Conservation (phyloP, 345 rosid species). For the Kandelia obovata region DNA sequence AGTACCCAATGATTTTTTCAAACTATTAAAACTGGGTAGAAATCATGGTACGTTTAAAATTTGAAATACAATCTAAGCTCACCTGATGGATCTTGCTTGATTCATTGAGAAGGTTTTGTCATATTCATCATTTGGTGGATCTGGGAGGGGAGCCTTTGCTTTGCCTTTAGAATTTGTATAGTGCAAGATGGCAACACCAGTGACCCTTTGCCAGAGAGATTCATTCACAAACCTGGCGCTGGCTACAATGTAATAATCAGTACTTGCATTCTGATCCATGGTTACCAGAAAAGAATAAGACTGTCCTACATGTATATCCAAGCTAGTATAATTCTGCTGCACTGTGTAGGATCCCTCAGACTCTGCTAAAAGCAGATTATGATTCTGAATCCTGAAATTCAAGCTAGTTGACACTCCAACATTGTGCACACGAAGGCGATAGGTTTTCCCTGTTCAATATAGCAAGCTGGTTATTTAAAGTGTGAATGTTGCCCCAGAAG, state of each 20-base stretch:
- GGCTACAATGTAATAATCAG: constrained; percentile 97
- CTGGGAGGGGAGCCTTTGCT: constrained; percentile 83
- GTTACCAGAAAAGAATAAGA: constrained; percentile 86
- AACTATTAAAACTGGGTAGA: background rate
- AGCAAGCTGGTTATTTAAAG: constrained; percentile 9
- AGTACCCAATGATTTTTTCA: background rate
- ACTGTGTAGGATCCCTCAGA: constrained; percentile 94
- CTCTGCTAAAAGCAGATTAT: constrained; percentile 85
- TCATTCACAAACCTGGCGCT: constrained; percentile 92
- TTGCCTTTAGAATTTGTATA: constrained; percentile 95
- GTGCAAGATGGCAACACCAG: constrained; percentile 89
- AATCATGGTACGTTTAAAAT: background rate
- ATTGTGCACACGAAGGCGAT: constrained; percentile 86
- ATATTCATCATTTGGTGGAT: constrained; percentile 69
- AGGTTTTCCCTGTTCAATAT: constrained; percentile 66
- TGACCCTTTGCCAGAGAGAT: constrained; percentile 82
- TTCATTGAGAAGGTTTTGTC: constrained; percentile 98
- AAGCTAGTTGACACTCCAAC: constrained; percentile 88
- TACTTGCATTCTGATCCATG: constrained; percentile 94
- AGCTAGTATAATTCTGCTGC: constrained; percentile 95
- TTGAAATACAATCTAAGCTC: constrained; percentile 18
- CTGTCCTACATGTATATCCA: constrained; percentile 97
- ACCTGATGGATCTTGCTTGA: constrained; percentile 99
- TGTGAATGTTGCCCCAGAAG: background rate
- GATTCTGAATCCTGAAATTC: constrained; percentile 95